Evolutionary conservation across 2,329 filamentous ascomycete species (phyloP), one percentile per base, ranked within the genome.

Genomic region (Nigrospora oryzae): DNA sequence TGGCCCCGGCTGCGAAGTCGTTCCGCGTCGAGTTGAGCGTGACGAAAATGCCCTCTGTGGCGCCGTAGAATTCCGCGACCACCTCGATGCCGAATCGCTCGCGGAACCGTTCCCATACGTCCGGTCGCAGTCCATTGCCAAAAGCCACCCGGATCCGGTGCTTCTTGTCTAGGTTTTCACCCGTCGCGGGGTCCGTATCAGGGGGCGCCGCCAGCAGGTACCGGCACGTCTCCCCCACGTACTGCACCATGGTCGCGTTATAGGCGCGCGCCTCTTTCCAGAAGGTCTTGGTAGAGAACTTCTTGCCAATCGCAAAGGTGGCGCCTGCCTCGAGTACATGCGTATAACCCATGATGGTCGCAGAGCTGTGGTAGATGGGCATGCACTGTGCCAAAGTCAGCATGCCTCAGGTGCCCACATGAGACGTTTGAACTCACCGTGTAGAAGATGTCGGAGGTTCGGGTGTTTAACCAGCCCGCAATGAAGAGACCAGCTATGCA

Each of bases 321-420:
- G 73, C 75, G 36, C 83, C 84, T 1, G 66, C 64, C 44, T 74
- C 61, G 31, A 93, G 62, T 19, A 77, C 74, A 39, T 79, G 70
- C 40, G 74, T 63, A 46, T 90, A 77, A 19, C 83, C 86, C 37
- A 95, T 72, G 7, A 93, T 54, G 5, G 79, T 69, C 12, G 86
- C 89, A 0, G 89, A 88, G 36, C 84, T 84, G 67, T 95, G 89
- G 59, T 95, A 95, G 7, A 95, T 72, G 0, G 89, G 89, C 87
- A 95, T 94, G 46, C 83, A 83, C 83, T 86, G 48, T 28, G 11
- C 16, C 15, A 33, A 3, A n/a, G 23, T 45, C 16, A 49, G 42
- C 41, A 42, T 46, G 40, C 36, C 28, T 4, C 14, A 5, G 5
- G 6, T 8, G 5, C 13, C 42, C 5, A 23, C 12, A 4, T 7